Evolutionary conservation across 495 filamentous ascomycete species (phyloP).

Genomic region (Aspergillus cavernicola): DNA sequence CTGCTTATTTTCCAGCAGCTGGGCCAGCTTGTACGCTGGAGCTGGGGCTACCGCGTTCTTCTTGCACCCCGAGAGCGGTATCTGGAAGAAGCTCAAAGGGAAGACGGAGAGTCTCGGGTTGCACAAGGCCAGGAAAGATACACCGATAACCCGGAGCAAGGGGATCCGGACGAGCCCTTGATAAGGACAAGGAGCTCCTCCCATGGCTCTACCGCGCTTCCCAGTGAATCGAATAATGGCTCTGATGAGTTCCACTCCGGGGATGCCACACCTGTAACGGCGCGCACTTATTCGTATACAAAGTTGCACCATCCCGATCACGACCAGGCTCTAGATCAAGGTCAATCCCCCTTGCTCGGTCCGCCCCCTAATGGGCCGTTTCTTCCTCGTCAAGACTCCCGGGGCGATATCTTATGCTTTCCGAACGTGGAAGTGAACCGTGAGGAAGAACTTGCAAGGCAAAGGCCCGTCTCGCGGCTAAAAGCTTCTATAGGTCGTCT

Average conservation of each 20-base stretch:
- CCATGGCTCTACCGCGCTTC: constrained; percentile 20
- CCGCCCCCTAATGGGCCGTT: constrained; percentile 38
- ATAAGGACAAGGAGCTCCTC: constrained; percentile 30
- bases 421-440: constrained; percentile 38
- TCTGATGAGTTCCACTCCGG: constrained; percentile 35
- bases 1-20: constrained; percentile 97
- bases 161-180: constrained; percentile 41
- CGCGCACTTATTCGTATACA: constrained; percentile 32
- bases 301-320: constrained; percentile 29
- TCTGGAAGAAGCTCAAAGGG: constrained; percentile 59
- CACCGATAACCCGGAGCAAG: constrained; percentile 54
- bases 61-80: constrained; percentile 68
- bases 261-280: constrained; percentile 39
- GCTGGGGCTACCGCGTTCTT: constrained; percentile 93
- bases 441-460: constrained; percentile 17
- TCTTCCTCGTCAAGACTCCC: constrained; percentile 37
- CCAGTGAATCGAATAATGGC: constrained; percentile 12
- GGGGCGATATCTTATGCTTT: constrained; percentile 39
- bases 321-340: constrained; percentile 23
- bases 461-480: constrained; percentile 22
- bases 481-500: constrained; percentile 22
- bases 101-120: constrained; percentile 43
- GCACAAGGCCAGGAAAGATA: constrained; percentile 66
- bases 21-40: constrained; percentile 93
- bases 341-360: constrained; percentile 28